phyloP scores from a whole-genome alignment of 177 flowering plant species.

The Tripterygium wilfordii region DNA sequence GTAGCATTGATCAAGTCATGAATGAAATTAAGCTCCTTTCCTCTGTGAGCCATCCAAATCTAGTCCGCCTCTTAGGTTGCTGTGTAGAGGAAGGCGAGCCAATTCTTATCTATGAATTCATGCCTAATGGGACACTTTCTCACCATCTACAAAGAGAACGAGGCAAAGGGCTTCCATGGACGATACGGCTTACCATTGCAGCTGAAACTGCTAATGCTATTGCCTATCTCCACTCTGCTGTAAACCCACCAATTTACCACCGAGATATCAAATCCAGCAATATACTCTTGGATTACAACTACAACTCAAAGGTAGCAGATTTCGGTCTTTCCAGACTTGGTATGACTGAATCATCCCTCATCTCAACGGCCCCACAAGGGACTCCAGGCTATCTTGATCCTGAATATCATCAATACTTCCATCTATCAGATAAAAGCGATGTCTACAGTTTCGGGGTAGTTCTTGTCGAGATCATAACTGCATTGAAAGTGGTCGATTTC shows the following conservation, averaged over 20 bases:
- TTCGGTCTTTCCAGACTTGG: constrained; percentile 91
- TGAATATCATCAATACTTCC: constrained; percentile 86
- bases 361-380: constrained; percentile 93
- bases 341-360: constrained; percentile 65
- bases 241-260: constrained; percentile 81
- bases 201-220: constrained; percentile 83
- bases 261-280: constrained; percentile 92
- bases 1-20: constrained; percentile 76
- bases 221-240: constrained; percentile 75
- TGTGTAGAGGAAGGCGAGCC: constrained; percentile 81
- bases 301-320: constrained; percentile 85
- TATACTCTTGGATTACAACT: constrained; percentile 69
- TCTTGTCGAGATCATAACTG: constrained; percentile 81
- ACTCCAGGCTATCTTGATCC: constrained; percentile 97
- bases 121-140: constrained; percentile 88
- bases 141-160: constrained; percentile 82
- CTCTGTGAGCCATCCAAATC: constrained; percentile 80
- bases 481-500: constrained; percentile 80
- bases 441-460: constrained; percentile 96
- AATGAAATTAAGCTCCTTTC: constrained; percentile 88
- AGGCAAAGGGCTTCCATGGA: constrained; percentile 82
- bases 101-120: constrained; percentile 84
- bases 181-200: constrained; percentile 67
- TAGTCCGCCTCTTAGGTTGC: constrained; percentile 83
- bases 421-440: constrained; percentile 90